Evolutionary conservation across 805 yeast species (phyloP).

Genomic region (Lachancea fermentati): DNA sequence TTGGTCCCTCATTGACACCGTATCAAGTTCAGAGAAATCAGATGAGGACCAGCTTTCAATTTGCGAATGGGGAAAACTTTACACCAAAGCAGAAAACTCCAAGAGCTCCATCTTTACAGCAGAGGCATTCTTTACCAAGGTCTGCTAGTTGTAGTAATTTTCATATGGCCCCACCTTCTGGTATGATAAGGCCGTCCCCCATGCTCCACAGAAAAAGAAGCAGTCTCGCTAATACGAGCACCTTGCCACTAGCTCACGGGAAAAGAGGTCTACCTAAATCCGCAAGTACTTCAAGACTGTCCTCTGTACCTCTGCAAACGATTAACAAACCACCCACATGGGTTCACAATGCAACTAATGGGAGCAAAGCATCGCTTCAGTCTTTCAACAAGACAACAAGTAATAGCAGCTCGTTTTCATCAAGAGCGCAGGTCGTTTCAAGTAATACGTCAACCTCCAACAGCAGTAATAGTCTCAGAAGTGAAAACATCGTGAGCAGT

Average conservation of each 20-base stretch:
- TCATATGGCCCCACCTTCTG: background rate
- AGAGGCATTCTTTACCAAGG: slow-evolving; percentile 1
- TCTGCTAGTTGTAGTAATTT: slow-evolving; percentile 9
- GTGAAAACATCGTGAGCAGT: slow-evolving; percentile 8
- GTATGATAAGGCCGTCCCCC: background rate
- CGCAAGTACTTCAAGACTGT: slow-evolving; percentile 3
- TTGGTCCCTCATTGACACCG: slow-evolving; percentile 18
- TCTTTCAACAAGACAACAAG: background rate
- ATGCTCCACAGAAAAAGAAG: background rate
- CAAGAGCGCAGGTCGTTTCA: slow-evolving; percentile 12
- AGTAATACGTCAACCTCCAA: slow-evolving; percentile 11
- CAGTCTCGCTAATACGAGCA: background rate
- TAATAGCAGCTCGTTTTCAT: slow-evolving; percentile 2
- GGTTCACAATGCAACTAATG: slow-evolving; percentile 1
- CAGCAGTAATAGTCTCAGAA: slow-evolving; percentile 14
- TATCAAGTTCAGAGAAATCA: slow-evolving; percentile 27
- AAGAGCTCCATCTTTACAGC: slow-evolving; percentile 1
- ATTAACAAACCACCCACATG: background rate
- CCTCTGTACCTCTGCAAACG: background rate
- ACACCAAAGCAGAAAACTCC: slow-evolving; percentile 22
- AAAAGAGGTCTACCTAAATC: background rate
- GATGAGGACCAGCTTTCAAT: slow-evolving; percentile 27
- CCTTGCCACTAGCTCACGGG: background rate
- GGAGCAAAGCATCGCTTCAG: slow-evolving; percentile 2
- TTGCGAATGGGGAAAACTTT: slow-evolving; percentile 32